Evolutionary conservation across 148 eudicot genomes (phyloP).

Genomic region (Spergularia marina): DNA sequence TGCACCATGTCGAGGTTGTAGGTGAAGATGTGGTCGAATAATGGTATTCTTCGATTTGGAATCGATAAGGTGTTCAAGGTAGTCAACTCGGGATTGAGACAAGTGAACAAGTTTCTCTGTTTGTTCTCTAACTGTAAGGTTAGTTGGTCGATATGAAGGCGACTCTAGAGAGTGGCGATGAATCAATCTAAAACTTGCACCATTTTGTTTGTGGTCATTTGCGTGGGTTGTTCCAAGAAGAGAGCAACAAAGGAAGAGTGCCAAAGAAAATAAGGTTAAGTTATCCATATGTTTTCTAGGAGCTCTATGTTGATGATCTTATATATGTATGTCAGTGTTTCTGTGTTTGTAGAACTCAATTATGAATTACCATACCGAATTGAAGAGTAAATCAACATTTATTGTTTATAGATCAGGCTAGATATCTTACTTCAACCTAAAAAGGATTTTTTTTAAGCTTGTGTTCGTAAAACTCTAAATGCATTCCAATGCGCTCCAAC

Average conservation of each 20-base stretch:
- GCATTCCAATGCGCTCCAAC: no score
- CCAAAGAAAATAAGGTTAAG: background rate
- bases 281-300: background rate
- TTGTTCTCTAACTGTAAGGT: background rate
- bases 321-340: no score
- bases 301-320: no score
- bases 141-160: background rate
- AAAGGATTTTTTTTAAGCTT: no score
- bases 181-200: slow-evolving; percentile 10
- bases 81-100: background rate
- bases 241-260: background rate
- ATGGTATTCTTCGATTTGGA: no score
- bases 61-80: background rate
- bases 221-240: slow-evolving; percentile 1
- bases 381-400: no score
- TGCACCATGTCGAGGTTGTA: background rate
- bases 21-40: background rate
- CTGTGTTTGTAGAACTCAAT: no score
- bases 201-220: slow-evolving; percentile 3
- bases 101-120: background rate
- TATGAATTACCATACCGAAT: no score
- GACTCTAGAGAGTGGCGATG: background rate
- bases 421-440: no score
- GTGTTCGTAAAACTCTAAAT: no score
- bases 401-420: no score